Evolutionary conservation across 495 filamentous ascomycete species (phyloP).

Genomic region (Talaromyces wortmannii): DNA sequence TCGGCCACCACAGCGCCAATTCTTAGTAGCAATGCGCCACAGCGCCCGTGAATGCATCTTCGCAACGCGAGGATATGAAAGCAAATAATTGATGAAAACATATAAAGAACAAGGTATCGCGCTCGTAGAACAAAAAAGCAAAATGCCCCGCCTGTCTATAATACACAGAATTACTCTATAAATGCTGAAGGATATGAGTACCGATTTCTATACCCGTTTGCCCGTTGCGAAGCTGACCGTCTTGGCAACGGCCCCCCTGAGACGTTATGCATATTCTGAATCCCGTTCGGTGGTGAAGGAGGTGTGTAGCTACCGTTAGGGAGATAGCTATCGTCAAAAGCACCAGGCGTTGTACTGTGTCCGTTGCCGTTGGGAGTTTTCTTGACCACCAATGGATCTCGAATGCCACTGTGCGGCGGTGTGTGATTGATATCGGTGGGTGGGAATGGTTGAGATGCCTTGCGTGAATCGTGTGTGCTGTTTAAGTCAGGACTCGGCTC

Average conservation of each 20-base stretch:
- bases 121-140: no score
- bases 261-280: background rate
- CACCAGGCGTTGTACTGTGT: background rate
- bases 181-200: conserved; percentile 1
- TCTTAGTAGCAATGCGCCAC: background rate
- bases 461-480: background rate
- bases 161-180: background rate
- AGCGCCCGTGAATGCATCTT: background rate
- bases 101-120: no score
- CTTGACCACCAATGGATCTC: background rate
- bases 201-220: conserved; percentile 1
- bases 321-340: background rate
- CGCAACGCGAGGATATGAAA: background rate
- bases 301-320: background rate
- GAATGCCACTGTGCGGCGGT: background rate
- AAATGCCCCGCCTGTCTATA: no score
- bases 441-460: background rate
- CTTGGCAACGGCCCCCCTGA: background rate
- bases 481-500: background rate
- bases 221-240: background rate
- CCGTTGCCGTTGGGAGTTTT: background rate
- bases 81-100: no score
- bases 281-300: background rate
- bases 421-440: conserved; percentile 3
- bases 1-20: no score